These are phyloP conservation scores for Steccherinum ochraceum DNA, from an alignment of 768 basidiomycete species.

Conservation along the genomic window DNA sequence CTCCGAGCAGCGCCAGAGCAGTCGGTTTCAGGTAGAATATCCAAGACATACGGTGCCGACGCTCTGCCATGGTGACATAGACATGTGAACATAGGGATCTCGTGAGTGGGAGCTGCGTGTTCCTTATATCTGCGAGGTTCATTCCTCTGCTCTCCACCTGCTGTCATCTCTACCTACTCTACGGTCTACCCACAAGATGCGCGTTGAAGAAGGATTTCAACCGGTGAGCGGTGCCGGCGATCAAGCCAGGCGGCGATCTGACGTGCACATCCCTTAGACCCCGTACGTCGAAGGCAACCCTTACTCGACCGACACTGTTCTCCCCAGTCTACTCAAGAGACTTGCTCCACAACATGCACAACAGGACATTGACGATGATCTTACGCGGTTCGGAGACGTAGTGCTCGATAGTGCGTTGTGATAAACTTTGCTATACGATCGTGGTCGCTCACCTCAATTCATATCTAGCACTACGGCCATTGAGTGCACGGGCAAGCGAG, in stretches of 20 bases:
- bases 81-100: no score
- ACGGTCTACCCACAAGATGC: constrained; percentile 40
- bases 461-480: constrained; percentile 43
- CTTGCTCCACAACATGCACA: constrained; percentile 42
- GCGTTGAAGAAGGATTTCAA: constrained; percentile 63
- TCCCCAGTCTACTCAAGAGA: constrained; percentile 55
- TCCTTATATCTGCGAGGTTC: no score
- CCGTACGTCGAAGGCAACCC: constrained; percentile 54
- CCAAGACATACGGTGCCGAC: no score
- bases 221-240: constrained; percentile 30
- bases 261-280: constrained; percentile 31
- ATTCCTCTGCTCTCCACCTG: no score
- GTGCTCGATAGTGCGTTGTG: constrained; percentile 39
- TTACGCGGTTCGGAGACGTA: constrained; percentile 53
- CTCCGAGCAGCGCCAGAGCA: no score
- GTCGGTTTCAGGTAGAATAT: no score
- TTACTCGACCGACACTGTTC: constrained; percentile 53
- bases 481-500: constrained; percentile 36
- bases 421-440: not conserved
- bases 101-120: no score
- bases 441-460: not conserved
- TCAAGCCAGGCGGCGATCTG: not conserved
- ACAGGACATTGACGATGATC: constrained; percentile 50
- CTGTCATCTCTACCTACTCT: no score
- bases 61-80: no score